phyloP scores from a whole-genome alignment of 768 basidiomycete species.

The Boletus edulis region DNA sequence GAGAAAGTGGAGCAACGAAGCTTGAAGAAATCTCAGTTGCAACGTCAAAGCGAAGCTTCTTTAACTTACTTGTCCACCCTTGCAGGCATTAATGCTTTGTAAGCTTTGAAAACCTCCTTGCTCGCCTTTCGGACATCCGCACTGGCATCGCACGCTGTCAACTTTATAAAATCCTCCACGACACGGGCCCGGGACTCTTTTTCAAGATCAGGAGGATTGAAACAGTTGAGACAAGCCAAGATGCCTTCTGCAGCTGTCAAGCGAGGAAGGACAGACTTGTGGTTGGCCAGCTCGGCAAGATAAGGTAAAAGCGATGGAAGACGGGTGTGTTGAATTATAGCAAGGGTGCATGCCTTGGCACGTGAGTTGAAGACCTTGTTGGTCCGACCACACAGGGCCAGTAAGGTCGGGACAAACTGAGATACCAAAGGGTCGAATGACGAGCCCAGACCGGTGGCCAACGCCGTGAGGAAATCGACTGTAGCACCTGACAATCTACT shows the following conservation, averaged over 20 bases:
- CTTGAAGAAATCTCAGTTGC: constrained; percentile 36
- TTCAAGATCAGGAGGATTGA: constrained; percentile 78
- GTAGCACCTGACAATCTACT: constrained; percentile 67
- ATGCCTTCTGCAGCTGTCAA: constrained; percentile 64
- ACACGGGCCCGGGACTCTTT: constrained; percentile 61
- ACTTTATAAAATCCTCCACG: constrained; percentile 67
- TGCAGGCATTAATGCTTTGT: constrained; percentile 64
- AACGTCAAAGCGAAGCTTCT: background rate
- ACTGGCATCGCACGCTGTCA: constrained; percentile 68
- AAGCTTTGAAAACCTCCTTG: constrained; percentile 72
- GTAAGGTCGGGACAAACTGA: constrained; percentile 65
- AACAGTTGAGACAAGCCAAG: constrained; percentile 65
- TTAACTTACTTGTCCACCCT: constrained; percentile 61
- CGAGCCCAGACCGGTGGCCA: constrained; percentile 54
- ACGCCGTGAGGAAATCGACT: constrained; percentile 54
- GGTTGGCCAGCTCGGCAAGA: constrained; percentile 53
- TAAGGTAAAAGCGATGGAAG: constrained; percentile 61
- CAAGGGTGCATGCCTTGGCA: constrained; percentile 55
- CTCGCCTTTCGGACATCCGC: constrained; percentile 71
- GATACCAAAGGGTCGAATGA: constrained; percentile 67
- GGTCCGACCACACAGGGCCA: constrained; percentile 65
- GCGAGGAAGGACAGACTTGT: constrained; percentile 67
- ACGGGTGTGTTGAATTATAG: constrained; percentile 66
- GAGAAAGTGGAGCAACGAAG: constrained; percentile 71
- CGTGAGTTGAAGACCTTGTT: constrained; percentile 78